Conservation (phyloP, 257 asterid genomes). For the Anisodus acutangulus region DNA sequence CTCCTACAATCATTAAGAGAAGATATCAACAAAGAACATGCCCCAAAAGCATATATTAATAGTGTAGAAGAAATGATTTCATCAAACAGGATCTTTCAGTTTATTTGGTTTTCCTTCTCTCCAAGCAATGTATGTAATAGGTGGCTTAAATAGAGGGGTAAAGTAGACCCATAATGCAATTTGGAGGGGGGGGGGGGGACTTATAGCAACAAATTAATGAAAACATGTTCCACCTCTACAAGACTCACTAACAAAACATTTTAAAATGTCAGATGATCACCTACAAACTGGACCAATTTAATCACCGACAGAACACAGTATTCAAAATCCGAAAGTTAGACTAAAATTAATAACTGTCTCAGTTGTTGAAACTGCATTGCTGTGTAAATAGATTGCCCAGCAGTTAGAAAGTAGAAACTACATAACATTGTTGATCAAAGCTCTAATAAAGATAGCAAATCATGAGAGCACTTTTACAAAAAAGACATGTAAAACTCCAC, state of each 20-base stretch:
- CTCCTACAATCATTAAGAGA: slow-evolving; percentile 64
- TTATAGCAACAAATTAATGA: background rate
- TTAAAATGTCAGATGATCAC: background rate
- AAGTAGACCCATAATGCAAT: background rate
- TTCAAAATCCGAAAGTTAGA: background rate
- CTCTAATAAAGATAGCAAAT: background rate
- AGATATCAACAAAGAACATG: slow-evolving; percentile 38
- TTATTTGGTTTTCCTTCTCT: slow-evolving; percentile 21
- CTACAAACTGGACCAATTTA: background rate
- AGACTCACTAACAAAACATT: background rate
- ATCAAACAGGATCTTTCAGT: background rate
- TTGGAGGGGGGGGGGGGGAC: background rate
- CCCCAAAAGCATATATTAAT: slow-evolving; percentile 15
- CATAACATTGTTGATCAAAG: background rate
- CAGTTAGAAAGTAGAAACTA: slow-evolving; percentile 11
- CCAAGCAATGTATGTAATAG: background rate
- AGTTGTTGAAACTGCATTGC: background rate
- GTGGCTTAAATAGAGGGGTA: background rate
- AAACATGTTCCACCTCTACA: background rate
- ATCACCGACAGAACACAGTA: background rate
- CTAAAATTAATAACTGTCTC: background rate
- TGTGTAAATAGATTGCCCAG: background rate
- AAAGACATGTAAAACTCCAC: background rate
- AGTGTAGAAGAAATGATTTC: background rate
- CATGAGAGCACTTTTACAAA: background rate